These are phyloP conservation scores for Parastagonospora avenae DNA, from an alignment of 2,329 filamentous ascomycete genomes.

Conservation along the genomic window DNA sequence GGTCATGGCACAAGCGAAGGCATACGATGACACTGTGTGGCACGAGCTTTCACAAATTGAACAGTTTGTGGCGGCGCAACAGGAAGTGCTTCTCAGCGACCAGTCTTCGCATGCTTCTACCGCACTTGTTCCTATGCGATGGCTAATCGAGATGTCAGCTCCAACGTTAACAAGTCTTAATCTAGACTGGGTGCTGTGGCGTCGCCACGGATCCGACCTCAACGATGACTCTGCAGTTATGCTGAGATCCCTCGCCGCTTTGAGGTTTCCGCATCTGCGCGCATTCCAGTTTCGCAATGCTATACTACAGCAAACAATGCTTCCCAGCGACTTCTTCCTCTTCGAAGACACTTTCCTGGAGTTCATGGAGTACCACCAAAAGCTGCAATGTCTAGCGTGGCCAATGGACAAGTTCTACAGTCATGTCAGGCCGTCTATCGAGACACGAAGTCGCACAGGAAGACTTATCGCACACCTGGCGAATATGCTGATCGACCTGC, in stretches of 20 bases:
- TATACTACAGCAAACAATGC: constrained; percentile 42
- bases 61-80: constrained; percentile 23
- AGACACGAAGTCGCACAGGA: constrained; percentile 27
- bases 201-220: constrained; percentile 18
- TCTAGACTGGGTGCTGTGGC: constrained; percentile 45
- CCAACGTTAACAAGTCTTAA: constrained; percentile 40
- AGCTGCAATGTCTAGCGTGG: constrained; percentile 53
- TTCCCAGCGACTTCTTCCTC: constrained; percentile 46
- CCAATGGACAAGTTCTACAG: constrained; percentile 54
- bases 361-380: constrained; percentile 53
- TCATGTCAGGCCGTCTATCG: constrained; percentile 26
- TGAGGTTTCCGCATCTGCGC: constrained; percentile 51
- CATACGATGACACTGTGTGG: constrained; percentile 36
- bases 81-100: constrained; percentile 2
- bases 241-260: constrained; percentile 36
- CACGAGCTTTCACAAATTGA: constrained; percentile 28
- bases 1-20: constrained; percentile 20
- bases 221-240: constrained; percentile 14
- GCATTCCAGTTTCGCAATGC: constrained; percentile 55
- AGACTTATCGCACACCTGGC: constrained; percentile 48
- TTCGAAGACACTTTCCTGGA: constrained; percentile 45
- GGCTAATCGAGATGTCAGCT: constrained; percentile 24
- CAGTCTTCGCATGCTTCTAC: background rate
- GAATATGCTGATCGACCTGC: constrained; percentile 48
- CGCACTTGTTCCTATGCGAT: constrained; percentile 19